phyloP scores from a whole-genome alignment of 208 protist genomes.

The Blechomonas ayalai region DNA sequence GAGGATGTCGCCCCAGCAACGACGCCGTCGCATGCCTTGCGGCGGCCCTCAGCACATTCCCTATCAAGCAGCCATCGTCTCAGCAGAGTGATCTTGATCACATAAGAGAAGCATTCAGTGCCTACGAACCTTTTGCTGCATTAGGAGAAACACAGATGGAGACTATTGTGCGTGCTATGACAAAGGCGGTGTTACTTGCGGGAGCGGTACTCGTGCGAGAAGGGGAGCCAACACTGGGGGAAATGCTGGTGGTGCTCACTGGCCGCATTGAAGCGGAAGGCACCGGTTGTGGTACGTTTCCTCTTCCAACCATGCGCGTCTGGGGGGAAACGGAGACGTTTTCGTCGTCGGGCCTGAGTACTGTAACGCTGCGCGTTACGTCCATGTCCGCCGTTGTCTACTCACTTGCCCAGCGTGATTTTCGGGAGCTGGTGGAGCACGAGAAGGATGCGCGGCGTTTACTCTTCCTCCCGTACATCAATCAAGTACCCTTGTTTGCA shows the following conservation, averaged over 20 bases:
- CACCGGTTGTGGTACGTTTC: constrained; percentile 22
- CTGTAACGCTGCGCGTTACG: constrained; percentile 27
- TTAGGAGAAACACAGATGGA: constrained; percentile 60
- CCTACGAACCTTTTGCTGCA: constrained; percentile 48
- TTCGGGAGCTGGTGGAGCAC: constrained; percentile 38
- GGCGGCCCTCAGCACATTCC: not conserved
- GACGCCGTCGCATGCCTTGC: not conserved
- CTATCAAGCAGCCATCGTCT: not conserved
- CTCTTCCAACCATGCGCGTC: constrained; percentile 5
- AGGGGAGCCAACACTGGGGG: constrained; percentile 17
- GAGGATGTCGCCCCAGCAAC: too few species aligned
- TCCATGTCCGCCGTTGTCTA: constrained; percentile 32
- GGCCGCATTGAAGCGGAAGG: constrained; percentile 31
- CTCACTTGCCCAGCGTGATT: constrained; percentile 33
- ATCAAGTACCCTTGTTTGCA: constrained; percentile 31
- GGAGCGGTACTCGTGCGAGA: constrained; percentile 35
- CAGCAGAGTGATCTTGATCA: constrained; percentile 29
- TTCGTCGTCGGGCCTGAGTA: constrained; percentile 27
- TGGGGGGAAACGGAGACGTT: constrained; percentile 46
- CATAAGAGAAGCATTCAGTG: constrained; percentile 32
- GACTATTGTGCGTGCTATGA: constrained; percentile 45
- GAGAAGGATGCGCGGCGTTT: constrained; percentile 30
- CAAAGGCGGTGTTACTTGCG: constrained; percentile 18
- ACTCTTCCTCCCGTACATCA: constrained; percentile 57
- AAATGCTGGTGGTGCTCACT: constrained; percentile 45